phyloP scores from a whole-genome alignment of 768 basidiomycete species.

The Dentipellis fragilis region DNA sequence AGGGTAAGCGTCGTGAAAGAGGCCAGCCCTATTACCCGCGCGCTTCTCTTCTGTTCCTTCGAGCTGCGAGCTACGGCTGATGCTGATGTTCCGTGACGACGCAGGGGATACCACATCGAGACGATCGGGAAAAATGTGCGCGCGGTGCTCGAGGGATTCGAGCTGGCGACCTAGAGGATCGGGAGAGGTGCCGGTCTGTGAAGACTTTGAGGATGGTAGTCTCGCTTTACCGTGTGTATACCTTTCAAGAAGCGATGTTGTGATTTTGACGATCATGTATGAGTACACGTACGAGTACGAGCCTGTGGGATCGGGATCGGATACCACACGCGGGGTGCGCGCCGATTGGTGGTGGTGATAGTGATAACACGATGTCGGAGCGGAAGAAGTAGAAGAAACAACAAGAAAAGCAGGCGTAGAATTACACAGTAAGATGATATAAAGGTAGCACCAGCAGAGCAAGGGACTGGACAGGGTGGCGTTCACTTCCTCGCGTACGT shows the following conservation, averaged over 20 bases:
- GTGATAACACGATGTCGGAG: too few relatives aligned
- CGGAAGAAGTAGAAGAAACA: background rate
- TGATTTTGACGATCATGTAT: too few relatives aligned
- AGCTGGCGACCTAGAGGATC: background rate
- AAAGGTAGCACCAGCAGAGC: background rate
- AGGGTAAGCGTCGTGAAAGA: slow-evolving; percentile 16
- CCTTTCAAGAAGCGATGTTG: too few relatives aligned
- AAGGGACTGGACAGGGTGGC: background rate
- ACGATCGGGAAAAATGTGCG: slow-evolving; percentile 20
- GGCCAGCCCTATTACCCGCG: background rate
- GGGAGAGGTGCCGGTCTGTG: too few relatives aligned
- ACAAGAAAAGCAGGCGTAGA: background rate
- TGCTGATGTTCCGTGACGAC: background rate
- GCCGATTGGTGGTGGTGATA: too few relatives aligned
- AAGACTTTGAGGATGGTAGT: too few relatives aligned
- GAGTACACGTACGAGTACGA: too few relatives aligned
- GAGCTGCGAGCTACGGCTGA: too few relatives aligned
- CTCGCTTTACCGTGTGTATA: too few relatives aligned
- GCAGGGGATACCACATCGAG: slow-evolving; percentile 20
- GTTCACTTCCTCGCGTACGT: slow-evolving; percentile 15
- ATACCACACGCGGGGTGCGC: too few relatives aligned
- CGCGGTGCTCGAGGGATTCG: slow-evolving; percentile 19
- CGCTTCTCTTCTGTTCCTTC: background rate
- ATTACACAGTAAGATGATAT: background rate
- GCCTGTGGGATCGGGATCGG: too few relatives aligned